A percentile compares a stretch with the other conserved stretches of the same genome.
These are phyloP conservation scores for Bimuria novae-zelandiae DNA, from an alignment of 2,329 filamentous ascomycete genomes.

Conservation along the genomic window DNA sequence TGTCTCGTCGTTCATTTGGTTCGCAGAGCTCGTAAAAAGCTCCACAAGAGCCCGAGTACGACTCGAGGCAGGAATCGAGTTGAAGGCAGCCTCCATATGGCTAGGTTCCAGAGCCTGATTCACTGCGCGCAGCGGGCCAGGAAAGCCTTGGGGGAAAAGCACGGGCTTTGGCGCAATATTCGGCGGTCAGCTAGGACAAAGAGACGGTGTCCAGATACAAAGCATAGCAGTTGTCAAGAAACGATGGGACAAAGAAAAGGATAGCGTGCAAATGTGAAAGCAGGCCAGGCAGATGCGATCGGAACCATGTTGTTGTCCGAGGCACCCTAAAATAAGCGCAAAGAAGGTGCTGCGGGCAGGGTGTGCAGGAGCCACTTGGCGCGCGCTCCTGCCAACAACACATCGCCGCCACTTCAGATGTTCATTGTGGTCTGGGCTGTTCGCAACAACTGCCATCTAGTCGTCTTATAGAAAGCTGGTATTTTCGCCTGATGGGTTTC, in stretches of 20 bases:
- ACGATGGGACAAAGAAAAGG: neutral
- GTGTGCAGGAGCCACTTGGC: constrained; percentile 2
- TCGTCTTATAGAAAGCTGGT: too few species aligned
- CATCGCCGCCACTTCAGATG: neutral
- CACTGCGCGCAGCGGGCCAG: constrained; percentile 4
- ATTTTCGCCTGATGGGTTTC: too few species aligned
- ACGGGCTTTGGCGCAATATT: neutral
- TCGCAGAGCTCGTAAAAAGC: neutral
- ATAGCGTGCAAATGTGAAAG: neutral
- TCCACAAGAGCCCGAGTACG: neutral
- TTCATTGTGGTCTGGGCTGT: too few species aligned
- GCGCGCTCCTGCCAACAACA: neutral
- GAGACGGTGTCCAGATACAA: neutral
- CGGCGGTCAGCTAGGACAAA: neutral
- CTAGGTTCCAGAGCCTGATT: constrained; percentile 5
- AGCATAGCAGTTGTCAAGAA: neutral
- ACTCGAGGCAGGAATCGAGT: constrained; percentile 3
- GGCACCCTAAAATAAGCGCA: constrained; percentile 4
- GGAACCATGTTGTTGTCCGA: constrained; percentile 8
- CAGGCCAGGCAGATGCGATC: constrained; percentile 5
- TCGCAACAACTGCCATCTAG: too few species aligned
- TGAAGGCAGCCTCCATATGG: neutral
- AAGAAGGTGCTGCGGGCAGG: constrained; percentile 4
- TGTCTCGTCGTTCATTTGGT: constrained; percentile 1
- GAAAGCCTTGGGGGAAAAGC: constrained; percentile 2